phyloP scores from a whole-genome alignment of 208 protist species.

The Leishmania arabica region DNA sequence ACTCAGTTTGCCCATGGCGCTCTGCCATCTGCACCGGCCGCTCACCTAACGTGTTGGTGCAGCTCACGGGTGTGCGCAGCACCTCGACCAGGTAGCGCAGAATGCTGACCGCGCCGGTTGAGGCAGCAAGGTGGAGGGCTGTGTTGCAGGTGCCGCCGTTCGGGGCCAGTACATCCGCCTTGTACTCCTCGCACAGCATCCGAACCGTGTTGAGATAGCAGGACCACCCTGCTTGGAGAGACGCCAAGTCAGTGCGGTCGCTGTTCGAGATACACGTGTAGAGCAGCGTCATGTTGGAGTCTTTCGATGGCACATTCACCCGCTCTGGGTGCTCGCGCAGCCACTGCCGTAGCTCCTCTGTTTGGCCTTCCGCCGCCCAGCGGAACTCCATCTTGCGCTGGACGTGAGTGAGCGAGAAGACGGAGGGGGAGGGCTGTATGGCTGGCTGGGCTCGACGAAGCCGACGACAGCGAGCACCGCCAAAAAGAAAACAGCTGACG shows the following conservation, averaged over 20 bases:
- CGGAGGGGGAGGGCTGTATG: no score
- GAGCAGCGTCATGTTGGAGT: slow-evolving; percentile 48
- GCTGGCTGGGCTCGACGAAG: no score
- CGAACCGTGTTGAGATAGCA: slow-evolving; percentile 36
- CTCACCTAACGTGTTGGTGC: slow-evolving; percentile 42
- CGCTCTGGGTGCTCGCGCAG: slow-evolving; percentile 42
- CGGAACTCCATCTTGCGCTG: slow-evolving; percentile 41
- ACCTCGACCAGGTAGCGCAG: slow-evolving; percentile 43
- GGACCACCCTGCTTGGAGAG: slow-evolving; percentile 19
- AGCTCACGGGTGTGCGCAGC: slow-evolving; percentile 20
- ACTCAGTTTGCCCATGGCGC: slow-evolving; percentile 19
- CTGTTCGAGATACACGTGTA: slow-evolving; percentile 39
- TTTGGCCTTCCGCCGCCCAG: slow-evolving; percentile 49
- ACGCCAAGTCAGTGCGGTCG: slow-evolving; percentile 30
- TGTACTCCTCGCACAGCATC: slow-evolving; percentile 72
- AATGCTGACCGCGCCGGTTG: slow-evolving; percentile 27
- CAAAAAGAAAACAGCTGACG: no score
- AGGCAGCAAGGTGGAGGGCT: slow-evolving; percentile 49
- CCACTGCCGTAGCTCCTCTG: slow-evolving; percentile 51
- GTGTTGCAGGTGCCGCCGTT: slow-evolving; percentile 58
- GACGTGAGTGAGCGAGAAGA: background rate
- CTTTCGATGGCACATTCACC: slow-evolving; percentile 45
- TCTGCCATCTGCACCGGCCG: slow-evolving; percentile 33
- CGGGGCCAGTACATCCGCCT: slow-evolving; percentile 47
- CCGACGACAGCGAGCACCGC: no score